These are phyloP conservation scores for Ormosia semicastrata DNA, from an alignment of 306 rosid species.

Conservation along the genomic window DNA sequence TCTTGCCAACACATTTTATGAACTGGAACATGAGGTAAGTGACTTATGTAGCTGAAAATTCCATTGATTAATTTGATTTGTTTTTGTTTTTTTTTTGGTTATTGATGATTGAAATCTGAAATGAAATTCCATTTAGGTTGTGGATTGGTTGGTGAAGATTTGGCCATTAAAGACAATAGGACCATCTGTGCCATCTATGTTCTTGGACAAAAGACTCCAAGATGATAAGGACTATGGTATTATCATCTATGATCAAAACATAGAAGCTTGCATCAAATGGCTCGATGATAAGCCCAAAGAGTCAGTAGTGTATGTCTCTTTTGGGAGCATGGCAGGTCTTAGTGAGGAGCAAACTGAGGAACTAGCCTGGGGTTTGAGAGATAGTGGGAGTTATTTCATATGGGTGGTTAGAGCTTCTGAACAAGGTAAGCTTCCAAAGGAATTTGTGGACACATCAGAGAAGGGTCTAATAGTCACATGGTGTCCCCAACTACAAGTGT, in stretches of 20 bases:
- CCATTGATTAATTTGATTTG: background rate
- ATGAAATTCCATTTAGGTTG: constrained; percentile 23
- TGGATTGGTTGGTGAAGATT: constrained; percentile 33
- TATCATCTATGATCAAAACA: constrained; percentile 19
- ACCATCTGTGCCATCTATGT: constrained; percentile 26
- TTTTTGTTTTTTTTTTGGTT: background rate
- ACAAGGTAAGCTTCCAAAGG: background rate
- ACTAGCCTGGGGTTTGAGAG: constrained; percentile 14
- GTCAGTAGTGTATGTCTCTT: constrained; percentile 29
- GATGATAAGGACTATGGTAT: constrained; percentile 32
- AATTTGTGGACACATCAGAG: background rate
- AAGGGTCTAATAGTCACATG: constrained; percentile 20
- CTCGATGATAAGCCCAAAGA: constrained; percentile 24
- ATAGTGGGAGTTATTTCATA: constrained; percentile 9
- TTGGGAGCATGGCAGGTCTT: constrained; percentile 18
- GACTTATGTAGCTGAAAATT: background rate
- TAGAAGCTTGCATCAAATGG: constrained; percentile 34
- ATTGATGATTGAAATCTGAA: background rate
- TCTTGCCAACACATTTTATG: constrained; percentile 33
- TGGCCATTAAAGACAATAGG: constrained; percentile 30
- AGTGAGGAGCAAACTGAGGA: constrained; percentile 26
- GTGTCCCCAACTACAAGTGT: constrained; percentile 27
- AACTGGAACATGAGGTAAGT: constrained; percentile 38
- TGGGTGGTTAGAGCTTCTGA: constrained; percentile 31
- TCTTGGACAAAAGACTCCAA: constrained; percentile 24